Conservation (phyloP, 2,329 filamentous ascomycete genomes). For the Kalmusia sp. region DNA sequence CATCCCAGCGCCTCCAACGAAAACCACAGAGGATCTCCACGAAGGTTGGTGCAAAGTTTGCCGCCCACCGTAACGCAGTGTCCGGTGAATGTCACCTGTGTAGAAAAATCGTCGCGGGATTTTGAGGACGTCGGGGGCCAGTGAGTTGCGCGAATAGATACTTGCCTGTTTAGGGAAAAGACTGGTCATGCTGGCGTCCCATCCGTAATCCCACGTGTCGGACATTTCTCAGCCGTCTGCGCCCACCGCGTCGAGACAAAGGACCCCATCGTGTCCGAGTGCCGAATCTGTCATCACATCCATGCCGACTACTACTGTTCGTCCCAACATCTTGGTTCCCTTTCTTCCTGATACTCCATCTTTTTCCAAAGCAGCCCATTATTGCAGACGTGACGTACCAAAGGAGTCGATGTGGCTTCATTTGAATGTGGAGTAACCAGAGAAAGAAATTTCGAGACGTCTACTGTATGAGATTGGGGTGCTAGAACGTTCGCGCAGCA, state of each 20-base stretch:
- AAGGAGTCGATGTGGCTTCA: conserved; percentile 19
- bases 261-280: conserved; percentile 19
- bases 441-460: conserved; percentile 32
- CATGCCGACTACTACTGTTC: conserved; percentile 10
- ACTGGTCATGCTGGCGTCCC: conserved; percentile 15
- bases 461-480: conserved; percentile 29
- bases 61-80: conserved; percentile 18
- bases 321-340: not conserved
- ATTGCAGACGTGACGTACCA: conserved; percentile 27
- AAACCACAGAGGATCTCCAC: conserved; percentile 25
- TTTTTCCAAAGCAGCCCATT: conserved; percentile 17
- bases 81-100: not conserved
- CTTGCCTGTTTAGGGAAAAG: conserved; percentile 21
- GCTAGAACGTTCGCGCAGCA: conserved; percentile 40
- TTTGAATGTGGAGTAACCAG: conserved; percentile 15
- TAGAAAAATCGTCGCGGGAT: conserved; percentile 9
- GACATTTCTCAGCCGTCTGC: conserved; percentile 23
- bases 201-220: conserved; percentile 27
- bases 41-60: conserved; percentile 18
- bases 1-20: conserved; percentile 29
- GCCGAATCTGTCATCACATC: conserved; percentile 22
- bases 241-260: conserved; percentile 26
- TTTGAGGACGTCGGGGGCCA: conserved; percentile 7
- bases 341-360: conserved; percentile 21
- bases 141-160: conserved; percentile 15